These are phyloP conservation scores for Musa balbisiana DNA, from an alignment of 202 grass and related monocot species.

Conservation along the genomic window DNA sequence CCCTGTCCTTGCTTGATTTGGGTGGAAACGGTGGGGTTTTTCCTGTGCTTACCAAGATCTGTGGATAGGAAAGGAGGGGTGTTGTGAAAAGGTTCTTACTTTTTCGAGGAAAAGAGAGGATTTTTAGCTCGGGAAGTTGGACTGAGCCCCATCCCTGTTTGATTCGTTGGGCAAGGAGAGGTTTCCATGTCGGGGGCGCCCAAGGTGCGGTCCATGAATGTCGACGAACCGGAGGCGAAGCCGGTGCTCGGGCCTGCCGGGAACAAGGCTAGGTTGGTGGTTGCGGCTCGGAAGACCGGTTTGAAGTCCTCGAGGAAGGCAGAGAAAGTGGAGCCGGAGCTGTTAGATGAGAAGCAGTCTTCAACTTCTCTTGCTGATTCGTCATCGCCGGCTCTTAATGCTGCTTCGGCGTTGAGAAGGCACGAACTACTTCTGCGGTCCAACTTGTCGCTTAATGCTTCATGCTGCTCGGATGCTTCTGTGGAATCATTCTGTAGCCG, in stretches of 20 bases:
- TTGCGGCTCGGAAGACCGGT: conserved; percentile 39
- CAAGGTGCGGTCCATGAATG: conserved; percentile 34
- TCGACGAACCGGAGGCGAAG: conserved; percentile 39
- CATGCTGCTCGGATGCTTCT: conserved; percentile 84
- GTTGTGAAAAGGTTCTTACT: background rate
- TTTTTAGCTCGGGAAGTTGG: background rate
- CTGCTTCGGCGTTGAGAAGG: conserved; percentile 35
- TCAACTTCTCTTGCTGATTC: conserved; percentile 14
- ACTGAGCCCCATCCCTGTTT: conserved; percentile 2
- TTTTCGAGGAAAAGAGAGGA: background rate
- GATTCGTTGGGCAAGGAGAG: background rate
- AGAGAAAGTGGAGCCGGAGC: background rate
- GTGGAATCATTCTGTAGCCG: conserved; percentile 88
- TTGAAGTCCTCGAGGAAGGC: conserved; percentile 33
- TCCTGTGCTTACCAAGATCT: too few relatives aligned
- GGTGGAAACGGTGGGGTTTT: background rate
- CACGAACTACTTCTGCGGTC: conserved; percentile 85
- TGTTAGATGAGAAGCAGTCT: conserved; percentile 40
- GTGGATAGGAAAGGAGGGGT: background rate
- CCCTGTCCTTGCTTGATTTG: background rate
- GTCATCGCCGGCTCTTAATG: conserved; percentile 38
- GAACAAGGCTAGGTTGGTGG: conserved; percentile 45
- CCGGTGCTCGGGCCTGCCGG: conserved; percentile 30
- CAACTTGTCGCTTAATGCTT: conserved; percentile 70
- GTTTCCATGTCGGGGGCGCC: conserved; percentile 42